Base-by-base conservation (phyloP, 2,329 filamentous ascomycete species). In the Juglanconis sp. region DNA sequence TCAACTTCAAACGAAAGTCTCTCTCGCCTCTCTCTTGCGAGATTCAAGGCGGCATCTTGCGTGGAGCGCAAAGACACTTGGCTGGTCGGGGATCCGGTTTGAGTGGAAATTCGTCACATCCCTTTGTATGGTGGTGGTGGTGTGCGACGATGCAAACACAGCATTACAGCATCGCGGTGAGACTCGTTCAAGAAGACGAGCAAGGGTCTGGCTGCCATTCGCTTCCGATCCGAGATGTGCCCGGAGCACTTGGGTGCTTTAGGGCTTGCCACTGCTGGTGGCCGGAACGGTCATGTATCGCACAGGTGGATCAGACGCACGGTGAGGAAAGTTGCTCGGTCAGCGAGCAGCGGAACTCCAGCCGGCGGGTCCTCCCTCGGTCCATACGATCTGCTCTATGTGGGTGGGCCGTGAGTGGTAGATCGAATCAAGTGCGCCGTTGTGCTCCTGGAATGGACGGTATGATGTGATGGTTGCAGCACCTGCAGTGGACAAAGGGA, bases 11-110 rank as follows among this genome's bases (percentile, higher is more conserved):
- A 49, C 51, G 46, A 44, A 53, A 35, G 47, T 49, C 36, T 44
- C 24, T 36, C 30, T 50, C 13, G 44, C 42, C n/a, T 32, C 24
- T 55, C 49, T 35, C 56, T 61, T 58, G 51, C 47, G 54, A 57
- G 40, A 56, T 58, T 56, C 50, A 56, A 56, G 51, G 61, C 58
- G 58, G 40, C 56, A 50, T 55, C 24, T 46, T 49, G 49, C 24
- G 60, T 53, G 57, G 53, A 44, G 60, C 51, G 35, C 36, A 62
- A 51, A 56, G 38, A 47, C 34, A 31, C 53, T 42, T 46, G 49
- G 52, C 36, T 36, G 56, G 35, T 51, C 13, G 56, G 57, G 49
- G 47, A 51, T 57, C 53, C 48, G 54, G 48, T 15, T 49, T 49
- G 46, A 49, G 42, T 40, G 52, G 56, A 44, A 40, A 49, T 15